Conservation (phyloP, 768 basidiomycete genomes). For the Lactarius trivialis region DNA sequence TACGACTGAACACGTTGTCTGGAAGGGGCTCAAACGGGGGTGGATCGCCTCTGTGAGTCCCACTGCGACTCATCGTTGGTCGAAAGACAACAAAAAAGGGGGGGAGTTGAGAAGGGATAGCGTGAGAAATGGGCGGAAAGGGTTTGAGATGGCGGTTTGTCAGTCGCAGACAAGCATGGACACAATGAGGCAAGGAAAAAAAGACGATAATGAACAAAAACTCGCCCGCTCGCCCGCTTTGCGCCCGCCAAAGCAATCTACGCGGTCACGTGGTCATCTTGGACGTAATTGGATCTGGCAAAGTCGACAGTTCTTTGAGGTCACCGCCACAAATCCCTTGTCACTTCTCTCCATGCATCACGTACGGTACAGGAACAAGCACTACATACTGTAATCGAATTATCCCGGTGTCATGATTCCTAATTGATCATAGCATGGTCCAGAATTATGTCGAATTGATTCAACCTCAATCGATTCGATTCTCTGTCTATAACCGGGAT, state of each 20-base stretch:
- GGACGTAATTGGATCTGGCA: too few species aligned
- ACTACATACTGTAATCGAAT: neutral
- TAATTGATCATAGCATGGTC: neutral
- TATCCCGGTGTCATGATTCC: neutral
- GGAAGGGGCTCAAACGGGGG: conserved; percentile 18
- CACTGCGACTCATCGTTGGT: conserved; percentile 7
- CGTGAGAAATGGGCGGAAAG: neutral
- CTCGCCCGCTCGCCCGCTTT: neutral
- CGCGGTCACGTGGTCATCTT: neutral
- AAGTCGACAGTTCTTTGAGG: too few species aligned
- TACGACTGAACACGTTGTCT: conserved; percentile 10
- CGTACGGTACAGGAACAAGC: neutral
- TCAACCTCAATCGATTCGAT: neutral
- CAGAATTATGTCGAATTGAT: neutral
- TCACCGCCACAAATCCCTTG: neutral
- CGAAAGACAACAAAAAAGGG: too few species aligned
- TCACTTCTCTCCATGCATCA: neutral
- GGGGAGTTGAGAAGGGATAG: neutral
- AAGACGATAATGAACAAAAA: neutral
- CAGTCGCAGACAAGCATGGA: conserved; percentile 1
- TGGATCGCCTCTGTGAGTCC: neutral
- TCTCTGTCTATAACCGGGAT: neutral
- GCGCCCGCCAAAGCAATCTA: neutral
- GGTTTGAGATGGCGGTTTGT: neutral
- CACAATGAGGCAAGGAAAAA: neutral